Percentiles rank a stretch among this genome's conserved stretches.
Conservation (phyloP, 2,329 filamentous ascomycete species). For the Fusarium concolor region DNA sequence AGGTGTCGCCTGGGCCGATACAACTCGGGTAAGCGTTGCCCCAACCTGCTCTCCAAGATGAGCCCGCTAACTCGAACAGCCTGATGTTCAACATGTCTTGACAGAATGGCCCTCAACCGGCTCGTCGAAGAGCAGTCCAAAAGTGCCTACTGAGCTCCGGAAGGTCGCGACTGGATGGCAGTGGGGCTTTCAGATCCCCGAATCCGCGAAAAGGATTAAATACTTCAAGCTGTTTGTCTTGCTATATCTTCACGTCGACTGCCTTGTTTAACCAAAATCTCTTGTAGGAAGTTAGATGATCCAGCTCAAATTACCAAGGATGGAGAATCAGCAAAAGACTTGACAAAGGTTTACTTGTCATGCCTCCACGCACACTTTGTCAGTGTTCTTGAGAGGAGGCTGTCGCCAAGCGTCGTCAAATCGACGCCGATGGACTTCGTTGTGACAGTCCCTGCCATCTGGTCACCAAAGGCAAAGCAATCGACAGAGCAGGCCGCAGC, state of each 20-base stretch:
- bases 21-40: conserved; percentile 50
- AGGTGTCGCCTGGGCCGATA: conserved; percentile 64
- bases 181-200: conserved; percentile 64
- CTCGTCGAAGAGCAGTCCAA: conserved; percentile 53
- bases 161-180: conserved; percentile 56
- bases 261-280: conserved; percentile 23
- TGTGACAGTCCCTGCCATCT: conserved; percentile 69
- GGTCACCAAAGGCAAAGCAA: conserved; percentile 66
- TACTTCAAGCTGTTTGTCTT: conserved; percentile 63
- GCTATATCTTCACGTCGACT: background rate
- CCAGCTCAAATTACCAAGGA: conserved; percentile 47
- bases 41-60: background rate
- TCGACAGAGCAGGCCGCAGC: conserved; percentile 58
- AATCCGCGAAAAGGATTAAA: conserved; percentile 53
- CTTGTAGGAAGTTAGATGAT: conserved; percentile 52
- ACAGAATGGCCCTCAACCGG: conserved; percentile 57
- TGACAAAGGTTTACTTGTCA: conserved; percentile 58
- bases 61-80: conserved; percentile 46
- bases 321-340: conserved; percentile 51
- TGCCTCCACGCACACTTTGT: conserved; percentile 62
- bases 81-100: conserved; percentile 57
- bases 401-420: conserved; percentile 57
- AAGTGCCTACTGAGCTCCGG: conserved; percentile 63
- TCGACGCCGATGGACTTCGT: conserved; percentile 64
- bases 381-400: conserved; percentile 55